Conservation (phyloP, 257 asterid genomes). For the Thymus mandschuricus region DNA sequence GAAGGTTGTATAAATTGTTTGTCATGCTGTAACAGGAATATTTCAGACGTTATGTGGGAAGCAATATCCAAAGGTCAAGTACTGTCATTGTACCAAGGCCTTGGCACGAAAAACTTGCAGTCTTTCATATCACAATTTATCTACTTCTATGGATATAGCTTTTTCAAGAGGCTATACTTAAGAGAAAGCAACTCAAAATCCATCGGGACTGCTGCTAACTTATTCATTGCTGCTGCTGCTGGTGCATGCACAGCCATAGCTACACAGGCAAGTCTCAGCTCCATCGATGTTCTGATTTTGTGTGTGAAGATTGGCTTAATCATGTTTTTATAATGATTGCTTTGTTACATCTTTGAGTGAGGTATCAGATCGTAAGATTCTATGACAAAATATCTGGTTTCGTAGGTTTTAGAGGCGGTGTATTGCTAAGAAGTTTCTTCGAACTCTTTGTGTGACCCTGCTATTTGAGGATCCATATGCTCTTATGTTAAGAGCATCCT, state of each 20-base stretch:
- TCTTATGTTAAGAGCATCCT: neutral
- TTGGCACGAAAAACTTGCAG: constrained; percentile 85
- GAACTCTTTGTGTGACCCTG: constrained; percentile 8
- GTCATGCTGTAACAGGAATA: constrained; percentile 52
- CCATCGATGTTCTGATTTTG: constrained; percentile 24
- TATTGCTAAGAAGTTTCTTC: constrained; percentile 10
- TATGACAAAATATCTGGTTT: neutral
- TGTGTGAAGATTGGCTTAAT: constrained; percentile 10
- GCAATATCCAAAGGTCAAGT: constrained; percentile 67
- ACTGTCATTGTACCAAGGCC: constrained; percentile 82
- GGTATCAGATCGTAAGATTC: constrained; percentile 7
- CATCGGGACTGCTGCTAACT: constrained; percentile 79
- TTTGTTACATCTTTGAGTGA: neutral
- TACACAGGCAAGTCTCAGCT: constrained; percentile 70
- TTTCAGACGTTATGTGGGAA: constrained; percentile 60
- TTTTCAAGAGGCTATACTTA: constrained; percentile 78
- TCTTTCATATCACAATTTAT: constrained; percentile 73
- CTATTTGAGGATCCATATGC: constrained; percentile 22
- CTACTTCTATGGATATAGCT: constrained; percentile 88
- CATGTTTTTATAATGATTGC: constrained; percentile 6
- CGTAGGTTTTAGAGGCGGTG: constrained; percentile 17
- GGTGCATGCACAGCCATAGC: constrained; percentile 82
- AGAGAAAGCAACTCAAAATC: constrained; percentile 72
- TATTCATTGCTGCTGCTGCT: constrained; percentile 89
- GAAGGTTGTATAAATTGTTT: constrained; percentile 17